These are phyloP conservation scores for Chaetomiaceae sp. DNA, from an alignment of 2,329 filamentous ascomycete species.

Conservation along the genomic window DNA sequence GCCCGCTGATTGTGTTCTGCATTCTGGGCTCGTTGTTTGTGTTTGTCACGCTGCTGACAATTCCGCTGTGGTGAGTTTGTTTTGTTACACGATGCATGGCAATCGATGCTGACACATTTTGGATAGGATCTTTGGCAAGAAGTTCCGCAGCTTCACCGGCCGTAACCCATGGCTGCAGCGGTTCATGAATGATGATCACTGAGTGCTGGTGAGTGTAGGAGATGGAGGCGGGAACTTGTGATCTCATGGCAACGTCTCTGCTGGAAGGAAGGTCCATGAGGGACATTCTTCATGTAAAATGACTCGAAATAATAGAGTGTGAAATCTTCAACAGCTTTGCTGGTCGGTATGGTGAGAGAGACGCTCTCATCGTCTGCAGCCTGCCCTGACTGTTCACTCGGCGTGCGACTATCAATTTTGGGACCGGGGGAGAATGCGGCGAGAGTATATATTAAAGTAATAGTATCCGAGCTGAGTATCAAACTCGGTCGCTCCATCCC, in stretches of 20 bases:
- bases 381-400: too few species aligned
- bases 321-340: too few species aligned
- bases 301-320: too few species aligned
- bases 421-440: too few species aligned
- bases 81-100: neutral
- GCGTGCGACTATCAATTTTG: too few species aligned
- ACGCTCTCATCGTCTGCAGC: too few species aligned
- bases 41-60: conserved; percentile 41
- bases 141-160: conserved; percentile 39
- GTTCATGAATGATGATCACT: conserved; percentile 30
- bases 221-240: neutral
- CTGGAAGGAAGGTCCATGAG: too few species aligned
- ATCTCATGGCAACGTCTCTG: neutral
- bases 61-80: conserved; percentile 40
- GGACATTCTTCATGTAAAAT: too few species aligned
- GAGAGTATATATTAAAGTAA: too few species aligned
- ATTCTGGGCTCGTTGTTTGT: conserved; percentile 41
- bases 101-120: neutral
- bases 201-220: neutral
- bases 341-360: too few species aligned
- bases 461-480: neutral
- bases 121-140: conserved; percentile 45
- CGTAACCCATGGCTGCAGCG: conserved; percentile 35
- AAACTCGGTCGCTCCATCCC: neutral
- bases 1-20: conserved; percentile 35